Evolutionary conservation across 2,329 filamentous ascomycete genomes (phyloP), one percentile per base, ranked within the genome.

Genomic region (Colletotrichum sp.): DNA sequence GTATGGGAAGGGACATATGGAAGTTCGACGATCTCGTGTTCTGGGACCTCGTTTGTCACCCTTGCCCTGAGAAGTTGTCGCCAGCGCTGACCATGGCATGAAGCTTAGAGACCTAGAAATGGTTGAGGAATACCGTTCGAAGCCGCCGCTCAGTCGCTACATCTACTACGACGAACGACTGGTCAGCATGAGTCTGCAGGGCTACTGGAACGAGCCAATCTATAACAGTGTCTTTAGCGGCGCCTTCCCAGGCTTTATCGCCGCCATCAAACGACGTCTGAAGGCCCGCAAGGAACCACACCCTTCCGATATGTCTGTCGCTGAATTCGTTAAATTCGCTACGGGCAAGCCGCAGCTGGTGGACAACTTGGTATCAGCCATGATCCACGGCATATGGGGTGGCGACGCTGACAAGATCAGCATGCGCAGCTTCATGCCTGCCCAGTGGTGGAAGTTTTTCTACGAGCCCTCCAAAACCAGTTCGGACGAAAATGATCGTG

Each of bases 321-420:
- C 90, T 34, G 88, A 90, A 1, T 96, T 94, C 81, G 82, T 95
- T 9, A 84, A 86, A 3, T 86, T 92, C 34, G 84, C 91, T 9
- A 83, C 93, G 18, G 84, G 84, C 6, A 88, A 89, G 59, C 86
- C 88, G 26, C 83, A 87, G 39, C 78, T 94, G 8, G 92, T 92
- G 16, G 89, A 97, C 79, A 96, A 98, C 80, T 70, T 98, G 21
- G 85, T 92, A 8, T 98, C 95, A 7, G 95, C 93, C 68, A 86
- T 92, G 81, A 81, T 95, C 69, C 97, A 99, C 84, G 97, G 97
- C 57, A 95, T 99, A 75, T 98, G 98, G 84, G 97, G 96, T 26
- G 97, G 97, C 7, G 95, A 98, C 84, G 92, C 98, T 64, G 92
- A 95, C 83, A 90, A 93, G 81, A 87, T 99, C 67, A 98, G 96